Percentiles rank a stretch among this genome's conserved stretches.
Conservation (phyloP, 169 alveolate species). For the Plasmodium vinckei region DNA sequence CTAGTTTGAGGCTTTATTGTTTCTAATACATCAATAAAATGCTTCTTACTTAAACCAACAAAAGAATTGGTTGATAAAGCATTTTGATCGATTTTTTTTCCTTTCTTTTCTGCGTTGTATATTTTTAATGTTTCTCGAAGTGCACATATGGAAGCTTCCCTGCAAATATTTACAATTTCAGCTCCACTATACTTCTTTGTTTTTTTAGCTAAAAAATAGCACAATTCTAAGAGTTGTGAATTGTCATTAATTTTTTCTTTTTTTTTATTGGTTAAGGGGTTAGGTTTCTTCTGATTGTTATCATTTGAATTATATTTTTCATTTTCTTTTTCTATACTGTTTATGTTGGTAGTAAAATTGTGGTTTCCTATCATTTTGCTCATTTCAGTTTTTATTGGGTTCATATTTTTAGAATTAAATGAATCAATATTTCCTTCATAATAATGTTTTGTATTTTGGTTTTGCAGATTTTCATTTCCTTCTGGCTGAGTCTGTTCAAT, state of each 20-base stretch:
- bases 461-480: neutral
- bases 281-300: neutral
- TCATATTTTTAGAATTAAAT: neutral
- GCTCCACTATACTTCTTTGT: conserved; percentile 98
- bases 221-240: conserved; percentile 87
- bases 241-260: conserved; percentile 36
- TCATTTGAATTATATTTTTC: neutral
- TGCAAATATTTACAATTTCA: conserved; percentile 91
- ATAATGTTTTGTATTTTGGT: conserved; percentile 14
- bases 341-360: neutral
- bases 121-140: conserved; percentile 72
- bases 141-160: conserved; percentile 92
- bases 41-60: conserved; percentile 63
- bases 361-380: neutral
- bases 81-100: neutral
- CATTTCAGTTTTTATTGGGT: neutral
- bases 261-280: neutral
- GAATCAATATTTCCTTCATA: conserved; percentile 15
- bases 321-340: neutral
- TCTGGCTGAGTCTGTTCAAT: neutral
- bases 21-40: conserved; percentile 71
- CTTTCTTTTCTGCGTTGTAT: conserved; percentile 9
- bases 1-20: conserved; percentile 81
- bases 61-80: conserved; percentile 13
- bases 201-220: conserved; percentile 86